Base-by-base conservation (phyloP, 805 yeast species). In the Metschnikowia kunwiensis region DNA sequence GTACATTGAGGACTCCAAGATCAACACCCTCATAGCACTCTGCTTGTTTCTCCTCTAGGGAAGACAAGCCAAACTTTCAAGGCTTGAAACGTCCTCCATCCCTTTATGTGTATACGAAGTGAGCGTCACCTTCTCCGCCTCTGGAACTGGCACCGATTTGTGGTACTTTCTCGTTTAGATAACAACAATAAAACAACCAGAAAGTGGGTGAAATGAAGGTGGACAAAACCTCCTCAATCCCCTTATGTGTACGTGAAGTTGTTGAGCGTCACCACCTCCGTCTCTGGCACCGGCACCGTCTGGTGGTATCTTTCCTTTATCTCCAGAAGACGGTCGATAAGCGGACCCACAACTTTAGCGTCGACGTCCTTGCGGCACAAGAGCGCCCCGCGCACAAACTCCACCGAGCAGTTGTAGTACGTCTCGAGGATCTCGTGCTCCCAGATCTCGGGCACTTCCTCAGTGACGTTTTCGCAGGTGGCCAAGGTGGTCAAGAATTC, bases 371-470 rank as follows among this genome's bases (percentile, higher is more conserved):
- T 75, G 50, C 72, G 64, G 50, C 66, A 73, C 46, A 68, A 65
- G 35, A 88, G 68, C 27, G 87, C 72, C 10, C 80, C 79, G 29
- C 74, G 75, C 27, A 89, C 70, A 51, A 87, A 75, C 33, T 76
- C 81, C 6, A 81, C 61, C 0, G 95, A 88, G 40, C 89, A 80
- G 55, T 86, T 88, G 63, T 86, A 80, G 64, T 81, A 87, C 26
- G 73, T 74, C 9, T 67, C 65, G 34, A 87, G 63, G 24, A 84
- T 74, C 28, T 73, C 77, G 36, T 51, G 58, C 50, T 68, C 69
- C 80, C 88, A 84, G 37, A 75, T 68, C 18, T 59, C 63, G 2
- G 72, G 70, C 9, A 66, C 60, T 12, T 49, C 48, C 16, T 47
- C 54, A 42, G 48, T 33, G 7, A 68, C 62, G 28, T 63, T 55